Percentiles rank a stretch among this genome's conserved stretches.
Evolutionary conservation across 306 rosid species (phyloP).

Genomic region (Inga leiocalycina): DNA sequence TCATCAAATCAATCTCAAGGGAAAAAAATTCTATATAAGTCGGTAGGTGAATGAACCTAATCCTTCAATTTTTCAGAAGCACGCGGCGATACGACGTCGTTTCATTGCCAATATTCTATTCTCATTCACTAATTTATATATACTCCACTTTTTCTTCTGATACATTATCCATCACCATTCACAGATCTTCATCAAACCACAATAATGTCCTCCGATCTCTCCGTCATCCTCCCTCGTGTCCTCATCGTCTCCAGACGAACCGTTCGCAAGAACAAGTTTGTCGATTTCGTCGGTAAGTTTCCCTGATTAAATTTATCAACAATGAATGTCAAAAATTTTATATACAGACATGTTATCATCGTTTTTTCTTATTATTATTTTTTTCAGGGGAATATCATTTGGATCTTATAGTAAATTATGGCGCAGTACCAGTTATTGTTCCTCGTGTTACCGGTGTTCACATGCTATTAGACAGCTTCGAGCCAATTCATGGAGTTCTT

Average conservation of each 20-base stretch:
- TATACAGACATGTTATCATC: not conserved
- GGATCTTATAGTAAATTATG: slow-evolving; percentile 80
- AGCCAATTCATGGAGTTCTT: slow-evolving; percentile 95
- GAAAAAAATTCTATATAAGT: not conserved
- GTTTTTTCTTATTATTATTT: no score
- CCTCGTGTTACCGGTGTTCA: slow-evolving; percentile 91
- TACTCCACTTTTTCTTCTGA: not conserved
- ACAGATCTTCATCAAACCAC: not conserved
- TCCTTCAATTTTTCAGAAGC: not conserved
- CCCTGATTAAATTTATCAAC: not conserved
- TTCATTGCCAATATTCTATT: not conserved
- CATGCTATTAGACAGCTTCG: slow-evolving; percentile 80
- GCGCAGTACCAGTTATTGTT: slow-evolving; percentile 85
- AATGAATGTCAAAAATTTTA: not conserved
- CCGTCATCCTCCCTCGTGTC: slow-evolving; percentile 85
- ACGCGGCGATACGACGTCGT: slow-evolving; percentile 25
- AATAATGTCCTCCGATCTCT: slow-evolving; percentile 67
- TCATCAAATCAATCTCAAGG: not conserved
- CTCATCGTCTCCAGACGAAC: slow-evolving; percentile 87
- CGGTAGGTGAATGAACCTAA: not conserved
- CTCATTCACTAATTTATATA: not conserved
- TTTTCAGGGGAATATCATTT: slow-evolving; percentile 84
- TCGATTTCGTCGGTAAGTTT: slow-evolving; percentile 81
- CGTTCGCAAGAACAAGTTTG: slow-evolving; percentile 96
- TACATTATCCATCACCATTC: not conserved